Evolutionary conservation across 306 rosid species (phyloP), one percentile per base, ranked within the genome.

Genomic region (Purshia tridentata): DNA sequence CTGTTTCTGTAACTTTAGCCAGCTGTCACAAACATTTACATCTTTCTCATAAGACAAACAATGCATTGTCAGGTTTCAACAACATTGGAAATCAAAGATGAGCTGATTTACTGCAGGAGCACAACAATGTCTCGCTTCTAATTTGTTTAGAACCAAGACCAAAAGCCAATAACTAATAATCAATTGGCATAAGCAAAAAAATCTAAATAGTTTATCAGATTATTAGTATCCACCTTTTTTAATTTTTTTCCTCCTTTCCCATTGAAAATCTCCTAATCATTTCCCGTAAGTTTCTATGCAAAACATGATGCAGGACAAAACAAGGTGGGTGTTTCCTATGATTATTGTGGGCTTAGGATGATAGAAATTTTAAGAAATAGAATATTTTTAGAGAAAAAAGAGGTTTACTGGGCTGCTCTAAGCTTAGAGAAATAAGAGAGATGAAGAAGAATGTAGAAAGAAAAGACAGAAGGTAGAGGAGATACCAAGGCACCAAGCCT

Each of bases 1-100:
- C 49, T 60, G 56, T 66, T 56, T 61, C 76, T n/a, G 73, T 66
- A 57, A 74, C 37, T 39, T 56, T 61, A 65, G 46, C 55, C 65
- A 63, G 55, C 50, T 60, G 51, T 47, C 18, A 53, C 48, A 37
- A 8, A 63, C 16, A 16, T 12, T 16, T 19, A 16, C 50, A 68
- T 69, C 63, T 67, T 64, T 76, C 75, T 50, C 61, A 19, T 65
- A 11, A 54, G 54, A 58, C 22, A 72, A 29, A 48, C 40, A 52
- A 72, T 40, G 35, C 15, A 22, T 15, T 70, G 19, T 59, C 65
- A 8, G 29, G 66, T 13, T 65, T 52, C 60, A 44, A 46, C 35
- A 29, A 52, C 6, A 6, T 61, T 39, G 66, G 66, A 45, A 0
- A 4, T 8, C 46, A 50, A 56, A n/a, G 6, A 15, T 5, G 7